phyloP scores from a whole-genome alignment of 2,329 filamentous ascomycete genomes.

The Colletotrichum neosansevieriae region DNA sequence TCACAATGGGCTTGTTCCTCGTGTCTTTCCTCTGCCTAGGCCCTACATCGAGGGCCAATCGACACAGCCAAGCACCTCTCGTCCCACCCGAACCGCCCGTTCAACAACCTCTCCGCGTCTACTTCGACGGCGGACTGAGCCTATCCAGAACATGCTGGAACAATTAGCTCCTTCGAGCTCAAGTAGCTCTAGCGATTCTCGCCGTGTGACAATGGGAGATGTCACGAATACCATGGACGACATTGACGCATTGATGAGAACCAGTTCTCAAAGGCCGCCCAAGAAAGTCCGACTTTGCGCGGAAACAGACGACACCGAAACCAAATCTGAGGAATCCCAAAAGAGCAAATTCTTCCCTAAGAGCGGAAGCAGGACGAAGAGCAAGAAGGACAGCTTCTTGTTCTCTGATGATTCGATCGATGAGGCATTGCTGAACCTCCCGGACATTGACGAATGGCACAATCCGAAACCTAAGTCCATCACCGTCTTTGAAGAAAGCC shows the following conservation, averaged over 20 bases:
- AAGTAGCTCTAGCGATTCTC: constrained; percentile 10
- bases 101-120: constrained; percentile 53
- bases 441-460: constrained; percentile 65
- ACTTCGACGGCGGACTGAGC: constrained; percentile 65
- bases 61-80: constrained; percentile 41
- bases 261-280: constrained; percentile 53
- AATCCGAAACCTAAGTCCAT: constrained; percentile 53
- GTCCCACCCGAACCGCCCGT: constrained; percentile 39
- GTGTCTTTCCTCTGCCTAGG: constrained; percentile 69
- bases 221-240: constrained; percentile 32
- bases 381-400: constrained; percentile 57
- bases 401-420: constrained; percentile 70
- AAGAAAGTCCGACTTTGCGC: constrained; percentile 70
- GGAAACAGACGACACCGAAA: constrained; percentile 50
- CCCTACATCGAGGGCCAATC: constrained; percentile 62
- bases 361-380: constrained; percentile 45
- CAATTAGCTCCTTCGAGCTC: constrained; percentile 23
- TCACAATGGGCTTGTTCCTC: constrained; percentile 61
- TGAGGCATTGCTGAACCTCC: constrained; percentile 63
- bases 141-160: constrained; percentile 58
- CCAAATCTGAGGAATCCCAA: constrained; percentile 51
- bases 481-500: constrained; percentile 57
- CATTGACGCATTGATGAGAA: constrained; percentile 37
- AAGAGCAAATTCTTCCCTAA: constrained; percentile 68
- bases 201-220: constrained; percentile 20